Evolutionary conservation across 2,329 filamentous ascomycete species (phyloP), one percentile per base, ranked within the genome.

Genomic region (Hypocrella siamensis): DNA sequence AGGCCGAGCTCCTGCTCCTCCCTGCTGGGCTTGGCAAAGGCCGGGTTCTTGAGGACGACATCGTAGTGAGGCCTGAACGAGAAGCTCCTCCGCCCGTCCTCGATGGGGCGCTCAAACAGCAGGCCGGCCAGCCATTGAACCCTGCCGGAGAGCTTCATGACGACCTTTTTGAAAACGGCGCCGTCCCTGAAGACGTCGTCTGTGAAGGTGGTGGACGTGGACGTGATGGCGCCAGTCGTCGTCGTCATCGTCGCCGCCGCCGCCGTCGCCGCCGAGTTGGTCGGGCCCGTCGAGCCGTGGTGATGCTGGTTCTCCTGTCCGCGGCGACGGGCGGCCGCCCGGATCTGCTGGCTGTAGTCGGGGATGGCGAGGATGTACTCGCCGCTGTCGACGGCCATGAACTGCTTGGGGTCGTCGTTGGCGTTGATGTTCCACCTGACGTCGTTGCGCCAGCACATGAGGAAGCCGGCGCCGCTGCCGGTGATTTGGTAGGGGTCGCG

Each of bases 381-480:
- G 31, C 85, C 85, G 52, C 88, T 94, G 40, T 93, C 83, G 4
- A 98, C 85, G 1, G 79, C 85, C 79, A 98, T 92, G 55, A 98
- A 92, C 37, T 81, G 79, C 48, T 81, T 82, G 1, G 90, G 86
- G 45, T 98, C 82, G 43, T 92, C 75, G 31, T 84, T 78, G 31
- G 77, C 74, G 35, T 86, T 80, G 31, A 98, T 75, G 37, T 78
- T 79, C 74, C 84, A 92, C 38, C 72, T 75, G 24, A 98, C 86
- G 51, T 94, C 81, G 46, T 85, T 92, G 32, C 90, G 79, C 88
- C 88, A 98, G 52, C 92, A 96, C 85, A 98, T 94, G 27, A 96
- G 71, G 48, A 98, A 93, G 4, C 90, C 90, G 21, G 86, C 86
- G 25, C 90, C 90, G 43, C 88, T 79, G 7, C 88, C 86, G 25